These are phyloP conservation scores for Nakazawaea ernobii DNA, from an alignment of 805 yeast genomes.

Conservation along the genomic window DNA sequence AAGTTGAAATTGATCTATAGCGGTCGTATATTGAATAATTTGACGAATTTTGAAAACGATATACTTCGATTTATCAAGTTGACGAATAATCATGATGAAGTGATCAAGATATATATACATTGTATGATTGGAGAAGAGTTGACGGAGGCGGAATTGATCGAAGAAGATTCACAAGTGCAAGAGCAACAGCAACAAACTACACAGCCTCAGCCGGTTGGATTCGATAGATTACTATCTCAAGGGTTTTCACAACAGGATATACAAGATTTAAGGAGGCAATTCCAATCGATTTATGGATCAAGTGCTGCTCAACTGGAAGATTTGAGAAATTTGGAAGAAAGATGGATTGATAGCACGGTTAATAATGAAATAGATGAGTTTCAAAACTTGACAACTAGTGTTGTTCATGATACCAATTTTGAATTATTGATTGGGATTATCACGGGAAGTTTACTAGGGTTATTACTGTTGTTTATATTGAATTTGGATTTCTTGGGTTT, in stretches of 20 bases:
- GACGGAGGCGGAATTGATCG: constrained; percentile 45
- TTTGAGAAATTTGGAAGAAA: constrained; percentile 67
- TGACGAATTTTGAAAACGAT: constrained; percentile 49
- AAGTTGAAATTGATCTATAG: constrained; percentile 59
- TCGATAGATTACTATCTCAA: constrained; percentile 75
- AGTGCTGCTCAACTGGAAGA: constrained; percentile 37
- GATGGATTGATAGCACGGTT: constrained; percentile 82
- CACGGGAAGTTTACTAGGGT: constrained; percentile 73
- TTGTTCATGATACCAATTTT: constrained; percentile 37
- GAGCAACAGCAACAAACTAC: constrained; percentile 45
- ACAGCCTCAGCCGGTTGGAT: constrained; percentile 71
- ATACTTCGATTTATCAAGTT: constrained; percentile 27
- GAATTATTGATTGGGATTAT: constrained; percentile 67
- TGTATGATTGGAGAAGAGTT: constrained; percentile 72
- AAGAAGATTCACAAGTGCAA: constrained; percentile 57
- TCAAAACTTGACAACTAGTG: constrained; percentile 28
- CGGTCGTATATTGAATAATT: constrained; percentile 59
- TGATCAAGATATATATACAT: constrained; percentile 55
- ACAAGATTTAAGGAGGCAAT: constrained; percentile 65
- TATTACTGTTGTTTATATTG: constrained; percentile 57
- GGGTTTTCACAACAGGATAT: constrained; percentile 83
- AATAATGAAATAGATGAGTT: constrained; percentile 44
- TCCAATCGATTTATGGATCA: constrained; percentile 60
- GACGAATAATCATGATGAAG: constrained; percentile 20
- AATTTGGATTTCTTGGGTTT: constrained; percentile 52